Conservation (phyloP, 129 eudicot species). For the Chrysanthemum seticuspe region DNA sequence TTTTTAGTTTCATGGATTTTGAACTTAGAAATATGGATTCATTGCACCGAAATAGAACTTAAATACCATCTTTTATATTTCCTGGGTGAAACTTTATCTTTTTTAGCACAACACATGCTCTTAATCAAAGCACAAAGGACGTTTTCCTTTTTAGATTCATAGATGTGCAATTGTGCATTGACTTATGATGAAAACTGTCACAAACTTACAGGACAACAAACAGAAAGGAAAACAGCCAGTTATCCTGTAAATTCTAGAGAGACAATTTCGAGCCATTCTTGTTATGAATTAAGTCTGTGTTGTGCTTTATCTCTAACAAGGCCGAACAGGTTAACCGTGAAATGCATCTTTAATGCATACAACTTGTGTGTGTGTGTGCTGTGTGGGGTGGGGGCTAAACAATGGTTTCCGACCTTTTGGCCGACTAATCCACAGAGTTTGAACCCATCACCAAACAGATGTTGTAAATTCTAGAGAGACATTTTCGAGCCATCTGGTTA, state of each 20-base stretch:
- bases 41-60: background rate
- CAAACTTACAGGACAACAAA: background rate
- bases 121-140: background rate
- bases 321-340: background rate
- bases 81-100: background rate
- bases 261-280: background rate
- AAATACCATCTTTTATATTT: background rate
- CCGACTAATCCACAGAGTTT: too few relatives aligned
- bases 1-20: conserved; percentile 2
- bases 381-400: too few relatives aligned
- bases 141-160: background rate
- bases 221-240: background rate
- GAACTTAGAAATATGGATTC: background rate
- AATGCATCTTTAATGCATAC: background rate
- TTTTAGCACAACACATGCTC: background rate
- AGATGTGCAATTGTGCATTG: background rate
- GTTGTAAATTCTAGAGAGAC: background rate
- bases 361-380: too few relatives aligned
- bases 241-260: background rate
- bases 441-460: too few relatives aligned
- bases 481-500: background rate
- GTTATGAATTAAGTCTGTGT: background rate
- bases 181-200: background rate
- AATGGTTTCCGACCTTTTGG: too few relatives aligned
- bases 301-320: background rate